phyloP scores from a whole-genome alignment of 2,329 filamentous ascomycete species.

The Teratosphaeria viscida region DNA sequence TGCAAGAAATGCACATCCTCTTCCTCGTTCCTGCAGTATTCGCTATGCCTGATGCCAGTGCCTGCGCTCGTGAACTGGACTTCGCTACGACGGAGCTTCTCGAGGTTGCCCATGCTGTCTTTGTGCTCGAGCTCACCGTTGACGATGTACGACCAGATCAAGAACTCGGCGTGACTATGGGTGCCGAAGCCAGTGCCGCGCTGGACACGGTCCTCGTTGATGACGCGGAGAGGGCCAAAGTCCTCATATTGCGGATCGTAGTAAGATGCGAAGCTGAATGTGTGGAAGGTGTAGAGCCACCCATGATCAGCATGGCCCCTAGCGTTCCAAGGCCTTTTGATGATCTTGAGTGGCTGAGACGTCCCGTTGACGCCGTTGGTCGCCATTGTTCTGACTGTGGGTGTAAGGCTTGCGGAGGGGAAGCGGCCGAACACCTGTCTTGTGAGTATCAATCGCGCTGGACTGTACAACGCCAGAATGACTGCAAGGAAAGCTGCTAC shows the following conservation, averaged over 20 bases:
- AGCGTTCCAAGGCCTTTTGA: constrained; percentile 58
- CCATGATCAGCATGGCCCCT: constrained; percentile 73
- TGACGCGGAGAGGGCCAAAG: constrained; percentile 69
- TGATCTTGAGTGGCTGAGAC: constrained; percentile 46
- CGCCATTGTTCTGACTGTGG: constrained; percentile 29
- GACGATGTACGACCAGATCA: constrained; percentile 86
- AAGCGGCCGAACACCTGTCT: constrained; percentile 23
- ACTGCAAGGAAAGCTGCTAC: constrained; percentile 29
- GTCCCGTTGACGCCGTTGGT: constrained; percentile 20
- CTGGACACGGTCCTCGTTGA: constrained; percentile 80
- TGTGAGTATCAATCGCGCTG: constrained; percentile 28
- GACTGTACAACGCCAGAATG: constrained; percentile 36
- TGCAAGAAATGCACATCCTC: constrained; percentile 76
- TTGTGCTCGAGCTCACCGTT: constrained; percentile 77
- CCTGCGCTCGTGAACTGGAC: constrained; percentile 89
- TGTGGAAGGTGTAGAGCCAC: constrained; percentile 82
- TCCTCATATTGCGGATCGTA: constrained; percentile 56
- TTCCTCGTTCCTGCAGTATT: constrained; percentile 64
- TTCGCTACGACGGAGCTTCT: constrained; percentile 68
- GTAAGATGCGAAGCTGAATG: constrained; percentile 69
- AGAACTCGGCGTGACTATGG: constrained; percentile 74
- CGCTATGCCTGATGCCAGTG: constrained; percentile 67
- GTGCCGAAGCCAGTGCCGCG: constrained; percentile 69
- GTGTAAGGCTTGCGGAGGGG: constrained; percentile 5
- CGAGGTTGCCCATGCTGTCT: constrained; percentile 63